These are phyloP conservation scores for Phaffomyces opuntiae DNA, from an alignment of 805 yeast genomes.

Conservation along the genomic window DNA sequence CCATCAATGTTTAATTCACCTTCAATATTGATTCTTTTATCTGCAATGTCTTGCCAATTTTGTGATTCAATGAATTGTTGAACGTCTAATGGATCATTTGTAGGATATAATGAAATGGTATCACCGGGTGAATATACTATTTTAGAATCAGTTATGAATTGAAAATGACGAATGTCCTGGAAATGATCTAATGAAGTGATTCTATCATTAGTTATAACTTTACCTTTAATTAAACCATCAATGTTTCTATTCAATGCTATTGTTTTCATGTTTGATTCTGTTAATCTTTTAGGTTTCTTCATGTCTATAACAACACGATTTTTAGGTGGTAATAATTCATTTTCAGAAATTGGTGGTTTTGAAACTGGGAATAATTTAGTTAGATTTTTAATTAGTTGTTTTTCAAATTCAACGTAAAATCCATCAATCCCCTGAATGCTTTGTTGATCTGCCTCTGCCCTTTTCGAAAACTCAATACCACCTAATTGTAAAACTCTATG, in stretches of 20 bases:
- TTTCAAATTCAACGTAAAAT: constrained; percentile 70
- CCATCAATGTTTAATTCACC: constrained; percentile 37
- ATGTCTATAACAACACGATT: constrained; percentile 23
- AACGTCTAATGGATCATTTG: constrained; percentile 59
- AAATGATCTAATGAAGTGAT: constrained; percentile 70
- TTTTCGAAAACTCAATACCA: constrained; percentile 56
- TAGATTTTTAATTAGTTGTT: constrained; percentile 33
- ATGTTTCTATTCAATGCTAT: constrained; percentile 28
- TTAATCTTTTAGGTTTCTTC: constrained; percentile 25
- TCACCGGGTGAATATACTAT: constrained; percentile 68
- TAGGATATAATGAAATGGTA: constrained; percentile 68
- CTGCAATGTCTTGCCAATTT: constrained; percentile 70
- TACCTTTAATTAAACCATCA: constrained; percentile 30
- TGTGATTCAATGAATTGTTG: constrained; percentile 59
- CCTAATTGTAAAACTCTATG: constrained; percentile 76
- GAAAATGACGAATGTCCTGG: constrained; percentile 78
- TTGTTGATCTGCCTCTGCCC: constrained; percentile 89
- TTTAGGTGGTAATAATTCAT: constrained; percentile 33
- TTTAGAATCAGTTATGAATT: constrained; percentile 7
- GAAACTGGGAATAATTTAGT: constrained; percentile 30
- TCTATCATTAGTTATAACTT: constrained; percentile 43
- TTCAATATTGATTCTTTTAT: constrained; percentile 37
- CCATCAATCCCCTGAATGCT: constrained; percentile 72
- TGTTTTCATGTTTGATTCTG: constrained; percentile 22
- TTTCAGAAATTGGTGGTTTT: constrained; percentile 26